Base-by-base conservation (phyloP, 345 rosid genomes). In the Laguncularia racemosa region DNA sequence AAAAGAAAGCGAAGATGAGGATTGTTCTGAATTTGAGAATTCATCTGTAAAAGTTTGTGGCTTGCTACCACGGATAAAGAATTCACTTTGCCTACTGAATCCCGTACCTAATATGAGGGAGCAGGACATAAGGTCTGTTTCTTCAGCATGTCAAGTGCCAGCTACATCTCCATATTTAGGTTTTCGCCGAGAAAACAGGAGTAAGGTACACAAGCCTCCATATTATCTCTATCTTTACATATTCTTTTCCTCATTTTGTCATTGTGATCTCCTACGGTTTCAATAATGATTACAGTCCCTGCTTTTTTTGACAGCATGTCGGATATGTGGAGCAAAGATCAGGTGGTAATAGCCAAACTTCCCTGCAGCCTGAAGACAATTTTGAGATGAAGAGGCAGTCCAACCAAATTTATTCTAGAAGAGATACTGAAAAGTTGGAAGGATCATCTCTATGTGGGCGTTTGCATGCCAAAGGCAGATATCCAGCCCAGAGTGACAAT, bases 31-130 rank as follows among this genome's bases (percentile, higher is more conserved):
- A 40, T 61, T 63, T 15, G 76, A 75, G 44, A 52, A 75, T 43
- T 52, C 73, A 57, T 71, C 84, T 16, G 59, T 74, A 69, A 71
- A 76, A 59, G 60, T 74, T 58, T 88, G 96, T 69, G 96, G 96
- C 53, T 67, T 86, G 59, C 55, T 88, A n/a, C 90, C 96, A 71
- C 86, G 76, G 64, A 70, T 86, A 33, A 33, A 7, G 40, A 33
- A 33, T 33, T 33, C 40, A 4, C 40, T 33, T 13, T 78, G 93
- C 67, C 53, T 82, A 40, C 54, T 82, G 71, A 91, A 75, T 67
- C 78, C 89, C 0, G 74, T 80, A 50, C 85, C 84, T 6, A 76
- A 78, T 58, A 75, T 81, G 64, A 80, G 78, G 66, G 62, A 56
- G 57, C 89, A 72, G 48, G 67, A 71, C 19, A 76, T 44, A 14